These are phyloP conservation scores for Passalora sequoiae DNA, from an alignment of 2,329 filamentous ascomycete species.

Conservation along the genomic window DNA sequence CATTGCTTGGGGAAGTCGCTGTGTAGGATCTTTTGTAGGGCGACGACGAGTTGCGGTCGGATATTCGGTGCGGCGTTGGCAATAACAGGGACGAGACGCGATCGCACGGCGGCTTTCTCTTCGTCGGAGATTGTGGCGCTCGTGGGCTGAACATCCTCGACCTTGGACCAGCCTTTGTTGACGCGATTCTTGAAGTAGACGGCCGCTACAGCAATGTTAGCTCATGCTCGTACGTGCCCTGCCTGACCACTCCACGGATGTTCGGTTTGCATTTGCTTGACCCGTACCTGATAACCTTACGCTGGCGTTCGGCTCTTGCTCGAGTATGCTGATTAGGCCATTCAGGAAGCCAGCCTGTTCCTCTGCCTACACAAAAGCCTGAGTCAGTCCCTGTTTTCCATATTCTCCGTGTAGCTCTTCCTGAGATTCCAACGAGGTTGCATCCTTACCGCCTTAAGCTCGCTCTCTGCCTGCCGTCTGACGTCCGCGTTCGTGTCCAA, in stretches of 20 bases:
- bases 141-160: constrained; percentile 60
- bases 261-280: background rate
- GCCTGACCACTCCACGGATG: background rate
- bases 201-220: constrained; percentile 57
- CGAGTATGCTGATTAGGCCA: constrained; percentile 82
- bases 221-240: constrained; percentile 2
- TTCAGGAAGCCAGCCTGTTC: constrained; percentile 84
- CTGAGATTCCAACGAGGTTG: constrained; percentile 1
- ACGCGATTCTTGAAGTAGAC: constrained; percentile 98
- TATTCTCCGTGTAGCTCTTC: background rate
- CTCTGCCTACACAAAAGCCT: constrained; percentile 63
- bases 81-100: constrained; percentile 83
- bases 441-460: constrained; percentile 69
- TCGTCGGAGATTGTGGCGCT: constrained; percentile 69
- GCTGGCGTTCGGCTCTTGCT: constrained; percentile 77
- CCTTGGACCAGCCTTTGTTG: constrained; percentile 80
- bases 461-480: constrained; percentile 70
- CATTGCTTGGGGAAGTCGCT: constrained; percentile 92
- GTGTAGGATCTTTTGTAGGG: constrained; percentile 92
- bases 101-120: constrained; percentile 81
- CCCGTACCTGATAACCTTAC: constrained; percentile 78
- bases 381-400: constrained; percentile 11
- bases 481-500: constrained; percentile 69
- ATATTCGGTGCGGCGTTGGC: constrained; percentile 68
- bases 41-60: constrained; percentile 86